Conservation (phyloP, 2,329 filamentous ascomycete species). For the Penicillium decumbens region DNA sequence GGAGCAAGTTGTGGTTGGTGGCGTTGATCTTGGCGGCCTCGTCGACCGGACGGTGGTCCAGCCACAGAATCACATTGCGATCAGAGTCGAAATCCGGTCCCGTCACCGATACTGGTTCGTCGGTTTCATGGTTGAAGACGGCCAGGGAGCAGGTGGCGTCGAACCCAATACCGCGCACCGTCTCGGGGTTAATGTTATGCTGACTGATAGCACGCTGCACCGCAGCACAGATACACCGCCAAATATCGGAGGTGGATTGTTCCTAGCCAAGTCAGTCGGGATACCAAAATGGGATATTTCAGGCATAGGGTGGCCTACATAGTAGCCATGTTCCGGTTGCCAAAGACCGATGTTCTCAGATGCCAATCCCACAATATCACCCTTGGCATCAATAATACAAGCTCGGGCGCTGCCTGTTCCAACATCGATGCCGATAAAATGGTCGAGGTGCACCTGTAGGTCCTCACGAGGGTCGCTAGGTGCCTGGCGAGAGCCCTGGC, state of each 20-base stretch:
- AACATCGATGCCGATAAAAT: slow-evolving; percentile 86
- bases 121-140: slow-evolving; percentile 82
- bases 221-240: slow-evolving; percentile 86
- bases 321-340: slow-evolving; percentile 71
- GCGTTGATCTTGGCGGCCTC: slow-evolving; percentile 93
- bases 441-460: slow-evolving; percentile 53
- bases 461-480: slow-evolving; percentile 52
- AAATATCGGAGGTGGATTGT: slow-evolving; percentile 97
- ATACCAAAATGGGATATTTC: background rate
- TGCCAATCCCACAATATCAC: slow-evolving; percentile 73
- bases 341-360: slow-evolving; percentile 74
- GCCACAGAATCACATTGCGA: slow-evolving; percentile 94
- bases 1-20: slow-evolving; percentile 84
- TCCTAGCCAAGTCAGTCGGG: slow-evolving; percentile 54
- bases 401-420: slow-evolving; percentile 93
- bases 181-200: slow-evolving; percentile 68
- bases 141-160: slow-evolving; percentile 97
- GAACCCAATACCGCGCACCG: slow-evolving; percentile 87
- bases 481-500: slow-evolving; percentile 35
- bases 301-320: slow-evolving; percentile 49
- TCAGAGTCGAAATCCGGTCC: slow-evolving; percentile 83
- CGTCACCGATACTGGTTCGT: slow-evolving; percentile 87
- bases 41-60: slow-evolving; percentile 85
- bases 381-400: slow-evolving; percentile 87
- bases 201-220: slow-evolving; percentile 78